Conservation (phyloP, 192 early-diverging fungal species). For the Coemansia erecta region DNA sequence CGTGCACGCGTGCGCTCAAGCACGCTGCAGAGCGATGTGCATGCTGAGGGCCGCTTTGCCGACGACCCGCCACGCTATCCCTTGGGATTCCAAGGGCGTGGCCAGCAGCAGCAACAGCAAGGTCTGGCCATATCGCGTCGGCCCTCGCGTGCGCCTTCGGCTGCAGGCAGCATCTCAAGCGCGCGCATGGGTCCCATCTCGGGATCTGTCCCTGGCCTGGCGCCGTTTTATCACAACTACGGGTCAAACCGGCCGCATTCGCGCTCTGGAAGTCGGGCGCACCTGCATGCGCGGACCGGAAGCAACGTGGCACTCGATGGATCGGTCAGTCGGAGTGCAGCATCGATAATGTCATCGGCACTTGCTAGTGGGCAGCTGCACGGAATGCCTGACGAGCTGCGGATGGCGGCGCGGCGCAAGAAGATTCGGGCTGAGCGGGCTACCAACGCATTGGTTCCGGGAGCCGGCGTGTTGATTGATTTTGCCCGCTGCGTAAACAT, state of each 20-base stretch:
- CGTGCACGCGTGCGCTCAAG: slow-evolving; percentile 24
- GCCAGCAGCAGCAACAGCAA: not conserved
- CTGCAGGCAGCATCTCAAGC: slow-evolving; percentile 12
- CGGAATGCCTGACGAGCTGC: slow-evolving; percentile 29
- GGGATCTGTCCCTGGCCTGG: not conserved
- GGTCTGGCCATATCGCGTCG: slow-evolving; percentile 3
- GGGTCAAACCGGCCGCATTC: slow-evolving; percentile 8
- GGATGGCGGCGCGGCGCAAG: slow-evolving; percentile 44
- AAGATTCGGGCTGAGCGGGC: slow-evolving; percentile 32
- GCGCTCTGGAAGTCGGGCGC: slow-evolving; percentile 2
- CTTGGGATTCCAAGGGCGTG: slow-evolving; percentile 1
- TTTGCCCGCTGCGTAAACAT: slow-evolving; percentile 84
- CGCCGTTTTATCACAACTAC: slow-evolving; percentile 8
- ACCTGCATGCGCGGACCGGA: slow-evolving; percentile 7
- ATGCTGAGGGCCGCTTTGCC: slow-evolving; percentile 33
- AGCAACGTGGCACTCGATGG: slow-evolving; percentile 1
- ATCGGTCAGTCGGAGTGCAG: slow-evolving; percentile 13
- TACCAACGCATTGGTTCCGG: slow-evolving; percentile 19
- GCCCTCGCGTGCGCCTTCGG: slow-evolving; percentile 26
- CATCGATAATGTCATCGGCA: slow-evolving; percentile 35
- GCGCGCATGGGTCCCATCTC: not conserved
- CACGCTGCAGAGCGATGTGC: slow-evolving; percentile 33
- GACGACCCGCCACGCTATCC: slow-evolving; percentile 18
- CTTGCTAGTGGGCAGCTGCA: slow-evolving; percentile 14
- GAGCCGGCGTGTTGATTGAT: slow-evolving; percentile 55